Percentiles rank a stretch among this genome's conserved stretches.
These are phyloP conservation scores for Botrytis paeoniae DNA, from an alignment of 2,329 filamentous ascomycete species.

Conservation along the genomic window DNA sequence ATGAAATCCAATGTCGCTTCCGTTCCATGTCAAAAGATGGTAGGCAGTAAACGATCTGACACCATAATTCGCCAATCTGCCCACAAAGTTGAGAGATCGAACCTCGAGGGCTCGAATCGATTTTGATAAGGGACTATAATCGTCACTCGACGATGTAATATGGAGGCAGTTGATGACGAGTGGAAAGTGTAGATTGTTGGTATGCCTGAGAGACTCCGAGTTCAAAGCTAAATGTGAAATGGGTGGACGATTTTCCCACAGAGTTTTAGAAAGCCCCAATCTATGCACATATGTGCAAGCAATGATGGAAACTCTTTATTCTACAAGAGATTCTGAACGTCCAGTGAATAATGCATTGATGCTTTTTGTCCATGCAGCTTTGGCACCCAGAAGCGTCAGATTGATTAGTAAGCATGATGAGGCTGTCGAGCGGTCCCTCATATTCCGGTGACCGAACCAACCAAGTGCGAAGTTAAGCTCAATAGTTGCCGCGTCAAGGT, in stretches of 20 bases:
- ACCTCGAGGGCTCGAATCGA: not conserved
- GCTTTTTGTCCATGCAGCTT: not conserved
- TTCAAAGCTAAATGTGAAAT: not conserved
- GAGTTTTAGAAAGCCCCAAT: rapidly evolving
- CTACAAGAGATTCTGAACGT: not conserved
- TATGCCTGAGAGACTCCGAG: not conserved
- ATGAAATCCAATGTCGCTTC: not conserved
- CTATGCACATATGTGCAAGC: not conserved
- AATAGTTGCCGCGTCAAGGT: slow-evolving; percentile 19
- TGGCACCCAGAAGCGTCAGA: not conserved
- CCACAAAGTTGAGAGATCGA: not conserved
- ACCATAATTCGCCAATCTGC: not conserved
- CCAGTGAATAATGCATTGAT: not conserved
- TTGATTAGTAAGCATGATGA: slow-evolving; percentile 3
- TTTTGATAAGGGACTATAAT: not conserved
- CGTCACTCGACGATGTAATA: not conserved
- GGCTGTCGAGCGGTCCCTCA: not conserved
- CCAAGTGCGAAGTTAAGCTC: slow-evolving; percentile 16
- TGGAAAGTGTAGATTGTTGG: not conserved
- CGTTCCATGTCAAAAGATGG: not conserved
- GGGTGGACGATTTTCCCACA: not conserved
- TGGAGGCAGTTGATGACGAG: not conserved
- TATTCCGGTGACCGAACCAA: not conserved
- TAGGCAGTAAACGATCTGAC: not conserved
- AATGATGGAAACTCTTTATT: not conserved